phyloP scores from a whole-genome alignment of 257 asterid species.

The Nicotiana undulata region DNA sequence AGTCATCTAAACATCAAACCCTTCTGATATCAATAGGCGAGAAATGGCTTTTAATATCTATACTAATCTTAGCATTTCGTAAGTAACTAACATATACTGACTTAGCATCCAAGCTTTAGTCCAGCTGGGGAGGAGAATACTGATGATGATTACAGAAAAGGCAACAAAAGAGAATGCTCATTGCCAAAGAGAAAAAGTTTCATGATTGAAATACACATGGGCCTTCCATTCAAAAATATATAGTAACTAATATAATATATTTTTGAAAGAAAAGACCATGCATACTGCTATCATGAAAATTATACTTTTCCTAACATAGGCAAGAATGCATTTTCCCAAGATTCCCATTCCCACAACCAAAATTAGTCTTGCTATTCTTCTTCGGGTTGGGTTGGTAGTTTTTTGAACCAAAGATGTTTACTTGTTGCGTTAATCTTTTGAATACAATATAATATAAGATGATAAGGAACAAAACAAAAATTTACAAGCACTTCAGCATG shows the following conservation, averaged over 20 bases:
- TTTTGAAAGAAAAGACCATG: constrained; percentile 16
- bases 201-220: constrained; percentile 3
- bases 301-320: constrained; percentile 1
- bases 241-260: background rate
- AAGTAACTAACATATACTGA: background rate
- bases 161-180: background rate
- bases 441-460: background rate
- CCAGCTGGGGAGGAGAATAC: background rate
- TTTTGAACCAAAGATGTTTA: background rate
- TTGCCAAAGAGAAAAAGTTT: constrained; percentile 4
- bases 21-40: background rate
- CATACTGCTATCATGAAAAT: constrained; percentile 1
- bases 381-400: background rate
- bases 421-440: background rate
- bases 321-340: constrained; percentile 1
- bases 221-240: constrained; percentile 26
- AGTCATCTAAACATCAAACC: background rate
- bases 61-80: background rate
- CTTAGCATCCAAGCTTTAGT: background rate
- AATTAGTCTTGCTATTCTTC: background rate
- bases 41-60: background rate
- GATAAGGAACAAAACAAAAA: background rate
- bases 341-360: background rate
- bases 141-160: background rate
- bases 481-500: background rate